Conservation (phyloP, 2,329 filamentous ascomycete genomes). For the Rachicladosporium sp. region DNA sequence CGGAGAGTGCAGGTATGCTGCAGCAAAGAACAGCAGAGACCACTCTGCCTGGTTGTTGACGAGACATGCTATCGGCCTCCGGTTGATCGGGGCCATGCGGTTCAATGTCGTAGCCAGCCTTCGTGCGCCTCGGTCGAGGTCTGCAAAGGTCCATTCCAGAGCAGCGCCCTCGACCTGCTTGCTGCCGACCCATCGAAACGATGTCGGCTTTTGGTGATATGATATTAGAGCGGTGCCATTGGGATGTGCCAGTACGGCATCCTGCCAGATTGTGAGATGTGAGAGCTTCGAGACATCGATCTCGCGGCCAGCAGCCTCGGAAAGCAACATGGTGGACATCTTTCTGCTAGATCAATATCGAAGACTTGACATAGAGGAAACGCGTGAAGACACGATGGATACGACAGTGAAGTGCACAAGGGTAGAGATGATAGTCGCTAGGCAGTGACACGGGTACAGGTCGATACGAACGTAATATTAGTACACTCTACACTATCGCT, state of each 20-base stretch:
- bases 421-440: background rate
- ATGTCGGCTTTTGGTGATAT: constrained; percentile 16
- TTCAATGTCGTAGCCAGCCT: constrained; percentile 20
- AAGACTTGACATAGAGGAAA: too few species aligned
- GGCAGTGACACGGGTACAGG: too few species aligned
- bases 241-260: constrained; percentile 17
- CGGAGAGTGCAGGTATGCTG: constrained; percentile 21
- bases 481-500: too few species aligned
- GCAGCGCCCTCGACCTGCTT: constrained; percentile 15
- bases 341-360: background rate
- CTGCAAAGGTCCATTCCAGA: constrained; percentile 21
- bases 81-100: constrained; percentile 19
- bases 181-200: constrained; percentile 21
- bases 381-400: background rate
- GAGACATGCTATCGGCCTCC: constrained; percentile 18
- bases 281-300: constrained; percentile 15
- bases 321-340: constrained; percentile 7
- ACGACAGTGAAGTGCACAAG: background rate
- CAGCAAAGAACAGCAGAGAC: constrained; percentile 22
- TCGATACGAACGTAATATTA: too few species aligned
- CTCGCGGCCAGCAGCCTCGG: constrained; percentile 16
- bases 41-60: constrained; percentile 24
- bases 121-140: constrained; percentile 20
- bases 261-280: constrained; percentile 21
- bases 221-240: constrained; percentile 20